Percentiles rank a stretch among this genome's conserved stretches.
Evolutionary conservation across 768 basidiomycete genomes (phyloP).

Genomic region (Chalciporus piperatus): DNA sequence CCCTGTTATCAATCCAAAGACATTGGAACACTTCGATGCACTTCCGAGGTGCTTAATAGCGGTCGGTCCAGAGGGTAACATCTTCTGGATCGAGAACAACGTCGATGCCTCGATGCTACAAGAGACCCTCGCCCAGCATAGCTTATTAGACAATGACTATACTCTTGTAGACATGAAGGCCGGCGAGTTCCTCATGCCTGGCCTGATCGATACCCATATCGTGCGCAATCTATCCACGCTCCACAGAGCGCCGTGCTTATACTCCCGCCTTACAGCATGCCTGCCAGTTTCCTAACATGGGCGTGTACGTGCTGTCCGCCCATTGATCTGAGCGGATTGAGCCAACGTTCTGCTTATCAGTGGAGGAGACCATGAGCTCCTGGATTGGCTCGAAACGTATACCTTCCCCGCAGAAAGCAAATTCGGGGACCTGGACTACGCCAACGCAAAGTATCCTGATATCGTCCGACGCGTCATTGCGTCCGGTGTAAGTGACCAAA

Average conservation of each 20-base stretch:
- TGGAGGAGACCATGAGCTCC: conserved; percentile 81
- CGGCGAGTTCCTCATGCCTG: conserved; percentile 78
- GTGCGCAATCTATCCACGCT: conserved; percentile 41
- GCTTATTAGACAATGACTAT: conserved; percentile 35
- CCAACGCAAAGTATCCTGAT: conserved; percentile 60
- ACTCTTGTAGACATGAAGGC: conserved; percentile 39
- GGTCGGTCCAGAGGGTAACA: conserved; percentile 50
- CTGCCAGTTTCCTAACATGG: conserved; percentile 44
- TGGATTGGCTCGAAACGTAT: conserved; percentile 82
- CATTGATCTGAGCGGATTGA: neutral
- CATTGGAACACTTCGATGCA: conserved; percentile 41
- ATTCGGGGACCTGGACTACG: conserved; percentile 70
- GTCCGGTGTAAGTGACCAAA: conserved; percentile 58
- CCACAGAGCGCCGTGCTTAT: neutral
- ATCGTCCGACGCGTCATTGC: conserved; percentile 73
- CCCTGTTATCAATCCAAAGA: conserved; percentile 52
- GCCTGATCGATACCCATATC: conserved; percentile 90
- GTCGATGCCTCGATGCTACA: conserved; percentile 47
- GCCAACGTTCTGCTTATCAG: conserved; percentile 35
- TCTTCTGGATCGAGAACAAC: conserved; percentile 70
- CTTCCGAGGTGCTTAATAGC: conserved; percentile 54
- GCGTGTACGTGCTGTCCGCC: conserved; percentile 24
- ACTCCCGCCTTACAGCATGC: conserved; percentile 26
- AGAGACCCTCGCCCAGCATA: conserved; percentile 50
- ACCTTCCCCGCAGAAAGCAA: conserved; percentile 88